Base-by-base conservation (phyloP, 352 stramenopile species). In the Globisporangium okanoganense region DNA sequence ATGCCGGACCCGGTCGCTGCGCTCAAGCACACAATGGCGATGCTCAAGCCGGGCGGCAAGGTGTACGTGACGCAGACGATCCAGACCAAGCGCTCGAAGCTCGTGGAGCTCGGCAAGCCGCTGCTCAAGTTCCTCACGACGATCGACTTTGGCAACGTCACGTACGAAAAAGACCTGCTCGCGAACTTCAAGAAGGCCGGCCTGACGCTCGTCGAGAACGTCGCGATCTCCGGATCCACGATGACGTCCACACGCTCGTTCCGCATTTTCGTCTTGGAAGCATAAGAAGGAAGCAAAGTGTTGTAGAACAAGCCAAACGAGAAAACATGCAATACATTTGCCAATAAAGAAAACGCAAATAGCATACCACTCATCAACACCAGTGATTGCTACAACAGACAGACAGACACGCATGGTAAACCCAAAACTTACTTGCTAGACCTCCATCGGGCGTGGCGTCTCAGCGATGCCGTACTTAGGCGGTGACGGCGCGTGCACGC, bases 81-180 rank as follows among this genome's bases (percentile, higher is more conserved):
- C 75, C 92, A 97, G 74, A 92, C 82, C 29, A 62, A 71, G 53
- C 73, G 71, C 44, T 92, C 79, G 44, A 78, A 70, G 64, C 47
- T 92, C 51, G 75, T 85, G 41, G 78, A 92, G 69, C 56, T 85
- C 20, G 72, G 88, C 56, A 98, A 98, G 69, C 88, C 88, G 38
- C 66, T 97, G 56, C 73, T 98, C 63, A 97, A 96, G 76, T 97
- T 95, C 72, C 71, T 94, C 63, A 97, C 89, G 63, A 97, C 90
- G 27, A 95, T 98, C 68, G 92, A 98, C 66, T 98, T 98, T 72
- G 92, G 92, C 51, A 69, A 87, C 41, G 77, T 97, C 22, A 90
- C 91, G 56, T 95, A 89, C 67, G 87, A 96, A 56, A 66, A 76
- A 29, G 83, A 97, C 24, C 49, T 96, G 54, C 66, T 87, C 2